Evolutionary conservation across 805 yeast species (phyloP), one percentile per base, ranked within the genome.

Genomic region (Debaryomyces hansenii): DNA sequence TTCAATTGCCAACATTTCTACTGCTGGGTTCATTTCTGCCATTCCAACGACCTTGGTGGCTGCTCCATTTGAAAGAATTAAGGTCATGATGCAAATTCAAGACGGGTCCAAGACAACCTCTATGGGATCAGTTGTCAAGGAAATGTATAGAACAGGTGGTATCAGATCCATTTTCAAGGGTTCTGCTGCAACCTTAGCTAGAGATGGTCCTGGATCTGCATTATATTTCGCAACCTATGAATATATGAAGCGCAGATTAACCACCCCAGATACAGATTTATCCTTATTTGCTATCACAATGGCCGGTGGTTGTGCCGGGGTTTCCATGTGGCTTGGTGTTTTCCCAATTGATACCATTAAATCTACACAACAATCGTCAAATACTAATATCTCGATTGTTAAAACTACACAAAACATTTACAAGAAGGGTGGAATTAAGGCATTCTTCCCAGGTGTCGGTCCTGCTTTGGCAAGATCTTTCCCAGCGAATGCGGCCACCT

Each of bases 401-500:
- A 79, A 79, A 49, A 90, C 90, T 31, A 80, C 96, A 7, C 70
- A 72, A 47, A 72, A 78, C 44, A 85, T 92, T 41, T 90, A 90
- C 63, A 64, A 70, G 5, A 80, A 80, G 51, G 92, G 91, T 18
- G 97, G 97, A 20, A 54, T 90, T 53, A 86, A 83, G 63, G 96
- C 95, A 0, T 92, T 92, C 70, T 92, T 91, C 88, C 98, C 98
- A 2, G 99, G 99, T 47, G 77, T 92, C 20, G 97, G 97, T 0
- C 97, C 99, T 5, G 98, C 98, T 2, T 72, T 92, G 60, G 81
- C 90, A 20, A 80, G 99, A 67, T 85, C 96, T 35, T 92, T 94
- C 85, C 98, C 98, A 3, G 98, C 98, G 18, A 92, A 94, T 67
- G 99, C 99, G n/a, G 98, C 99, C 7, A 91, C 98, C 2, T 92